Conservation (phyloP, 2,329 filamentous ascomycete genomes). For the Furcasterigmium furcatum region DNA sequence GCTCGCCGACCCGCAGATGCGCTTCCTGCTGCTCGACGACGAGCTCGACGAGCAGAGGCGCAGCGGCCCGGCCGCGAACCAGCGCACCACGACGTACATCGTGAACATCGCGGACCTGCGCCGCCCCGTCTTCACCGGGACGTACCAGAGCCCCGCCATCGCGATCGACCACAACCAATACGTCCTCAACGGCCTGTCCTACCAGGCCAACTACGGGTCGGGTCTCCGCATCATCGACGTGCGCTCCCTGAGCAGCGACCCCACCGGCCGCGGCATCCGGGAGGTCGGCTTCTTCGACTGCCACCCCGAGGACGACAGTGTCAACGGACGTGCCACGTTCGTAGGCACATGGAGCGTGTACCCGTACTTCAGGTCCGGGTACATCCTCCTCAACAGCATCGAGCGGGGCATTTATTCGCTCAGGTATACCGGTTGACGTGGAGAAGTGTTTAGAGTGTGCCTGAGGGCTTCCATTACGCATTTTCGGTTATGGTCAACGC, state of each 20-base stretch:
- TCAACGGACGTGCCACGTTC: conserved; percentile 26
- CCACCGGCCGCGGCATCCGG: conserved; percentile 32
- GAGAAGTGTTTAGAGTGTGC: too few relatives aligned
- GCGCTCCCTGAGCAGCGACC: conserved; percentile 26
- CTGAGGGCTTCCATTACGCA: too few relatives aligned
- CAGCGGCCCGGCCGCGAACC: conserved; percentile 28
- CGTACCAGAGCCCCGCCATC: conserved; percentile 30
- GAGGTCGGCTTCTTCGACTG: conserved; percentile 44
- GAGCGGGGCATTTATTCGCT: conserved; percentile 31
- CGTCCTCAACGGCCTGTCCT: conserved; percentile 32
- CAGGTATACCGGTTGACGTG: too few relatives aligned
- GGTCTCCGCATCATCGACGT: conserved; percentile 35
- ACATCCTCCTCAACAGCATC: conserved; percentile 44
- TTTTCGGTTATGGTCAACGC: too few relatives aligned
- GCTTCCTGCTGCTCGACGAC: conserved; percentile 42
- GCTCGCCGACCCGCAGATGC: conserved; percentile 38
- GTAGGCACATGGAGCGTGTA: conserved; percentile 39
- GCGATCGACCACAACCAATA: conserved; percentile 46
- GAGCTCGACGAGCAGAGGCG: conserved; percentile 47
- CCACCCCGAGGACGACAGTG: conserved; percentile 40
- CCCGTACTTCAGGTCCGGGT: conserved; percentile 34
- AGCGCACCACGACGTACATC: conserved; percentile 46
- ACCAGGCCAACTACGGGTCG: conserved; percentile 44
- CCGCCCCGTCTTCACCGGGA: conserved; percentile 32
- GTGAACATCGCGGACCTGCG: conserved; percentile 39